These are phyloP conservation scores for Eudorina sp. DNA, from an alignment of 139 green algal species.

Conservation along the genomic window DNA sequence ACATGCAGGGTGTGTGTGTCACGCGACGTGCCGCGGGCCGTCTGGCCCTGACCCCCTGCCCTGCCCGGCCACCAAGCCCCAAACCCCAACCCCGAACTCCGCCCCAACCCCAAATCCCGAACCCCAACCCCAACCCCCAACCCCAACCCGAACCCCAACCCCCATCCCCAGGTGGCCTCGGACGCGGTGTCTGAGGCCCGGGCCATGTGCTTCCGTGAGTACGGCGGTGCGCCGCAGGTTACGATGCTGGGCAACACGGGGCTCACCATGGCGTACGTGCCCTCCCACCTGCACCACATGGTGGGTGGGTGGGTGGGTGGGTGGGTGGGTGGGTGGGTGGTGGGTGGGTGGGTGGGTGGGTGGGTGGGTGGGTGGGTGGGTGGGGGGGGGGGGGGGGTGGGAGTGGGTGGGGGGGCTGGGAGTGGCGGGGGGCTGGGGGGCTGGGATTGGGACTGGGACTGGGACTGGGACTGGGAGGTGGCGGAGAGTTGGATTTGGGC, in stretches of 20 bases:
- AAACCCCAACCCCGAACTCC: not conserved
- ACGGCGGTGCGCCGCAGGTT: conserved; percentile 72
- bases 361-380: not conserved
- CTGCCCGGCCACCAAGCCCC: not conserved
- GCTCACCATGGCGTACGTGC: conserved; percentile 96
- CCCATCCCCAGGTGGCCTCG: conserved; percentile 62
- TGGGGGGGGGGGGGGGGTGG: no score
- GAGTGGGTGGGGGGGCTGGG: no score
- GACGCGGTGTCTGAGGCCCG: conserved; percentile 94
- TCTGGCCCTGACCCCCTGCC: no score
- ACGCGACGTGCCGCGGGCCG: no score
- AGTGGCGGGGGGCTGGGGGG: no score
- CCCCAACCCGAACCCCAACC: not conserved
- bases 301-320: not conserved
- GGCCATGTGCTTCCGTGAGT: conserved; percentile 92
- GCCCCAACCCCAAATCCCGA: not conserved
- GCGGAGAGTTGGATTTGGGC: no score
- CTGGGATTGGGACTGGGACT: no score
- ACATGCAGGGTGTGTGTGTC: no score
- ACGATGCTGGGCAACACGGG: conserved; percentile 83
- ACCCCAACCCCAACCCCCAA: not conserved
- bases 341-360: not conserved
- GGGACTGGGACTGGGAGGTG: no score
- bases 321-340: not conserved
- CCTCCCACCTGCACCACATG: conserved; percentile 97